These are phyloP conservation scores for Mimosa pudica DNA, from an alignment of 306 rosid genomes.

Conservation along the genomic window DNA sequence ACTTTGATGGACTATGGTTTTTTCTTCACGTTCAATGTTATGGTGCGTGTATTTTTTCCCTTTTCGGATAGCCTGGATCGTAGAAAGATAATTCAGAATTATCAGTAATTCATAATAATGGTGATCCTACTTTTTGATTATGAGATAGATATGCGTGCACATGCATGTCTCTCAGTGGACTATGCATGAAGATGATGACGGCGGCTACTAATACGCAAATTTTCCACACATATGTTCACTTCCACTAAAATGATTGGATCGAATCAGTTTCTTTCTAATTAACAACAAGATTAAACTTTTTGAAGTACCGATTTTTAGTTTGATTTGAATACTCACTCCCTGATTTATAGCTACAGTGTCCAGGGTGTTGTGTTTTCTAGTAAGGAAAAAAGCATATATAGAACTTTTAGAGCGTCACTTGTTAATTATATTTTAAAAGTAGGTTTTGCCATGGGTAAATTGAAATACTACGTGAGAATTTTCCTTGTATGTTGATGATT, in stretches of 20 bases:
- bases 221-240: neutral
- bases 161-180: conserved; percentile 10
- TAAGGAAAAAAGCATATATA: too few relatives aligned
- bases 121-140: conserved; percentile 13
- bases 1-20: neutral
- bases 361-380: neutral
- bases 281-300: neutral
- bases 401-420: neutral
- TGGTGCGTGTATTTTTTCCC: neutral
- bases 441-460: neutral
- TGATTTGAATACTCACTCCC: neutral
- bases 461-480: neutral
- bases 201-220: neutral
- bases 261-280: neutral
- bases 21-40: neutral
- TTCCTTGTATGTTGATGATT: neutral
- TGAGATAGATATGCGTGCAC: conserved; percentile 6
- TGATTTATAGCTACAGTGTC: neutral
- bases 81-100: neutral
- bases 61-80: neutral
- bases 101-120: neutral
- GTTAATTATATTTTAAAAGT: neutral
- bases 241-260: neutral
- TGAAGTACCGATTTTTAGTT: neutral
- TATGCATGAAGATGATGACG: neutral